Evolutionary conservation across 495 filamentous ascomycete species (phyloP).

Genomic region (Penicillium canescens): DNA sequence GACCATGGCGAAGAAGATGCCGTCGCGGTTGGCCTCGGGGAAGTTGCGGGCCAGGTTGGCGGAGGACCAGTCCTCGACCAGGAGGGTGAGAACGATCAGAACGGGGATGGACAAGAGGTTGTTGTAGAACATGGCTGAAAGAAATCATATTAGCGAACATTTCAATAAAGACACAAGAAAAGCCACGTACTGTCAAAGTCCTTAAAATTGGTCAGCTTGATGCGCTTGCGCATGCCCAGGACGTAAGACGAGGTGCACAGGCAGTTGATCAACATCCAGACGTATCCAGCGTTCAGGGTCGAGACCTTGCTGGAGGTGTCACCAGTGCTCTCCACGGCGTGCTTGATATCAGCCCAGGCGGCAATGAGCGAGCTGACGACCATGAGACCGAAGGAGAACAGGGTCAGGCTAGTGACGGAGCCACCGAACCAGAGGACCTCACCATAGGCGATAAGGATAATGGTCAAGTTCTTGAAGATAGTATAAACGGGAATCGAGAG

Average conservation of each 20-base stretch:
- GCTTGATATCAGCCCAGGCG: constrained; percentile 96
- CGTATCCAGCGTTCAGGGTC: constrained; percentile 92
- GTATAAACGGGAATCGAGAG: constrained; percentile 98
- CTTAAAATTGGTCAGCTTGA: constrained; percentile 99
- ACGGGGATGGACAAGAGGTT: constrained; percentile 97
- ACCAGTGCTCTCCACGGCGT: constrained; percentile 62
- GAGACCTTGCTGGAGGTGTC: constrained; percentile 76
- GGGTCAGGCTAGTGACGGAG: constrained; percentile 80
- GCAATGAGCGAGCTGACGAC: constrained; percentile 93
- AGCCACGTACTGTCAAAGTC: constrained; percentile 91
- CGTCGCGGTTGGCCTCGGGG: constrained; percentile 71
- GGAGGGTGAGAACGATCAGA: constrained; percentile 75
- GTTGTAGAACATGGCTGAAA: constrained; percentile 98
- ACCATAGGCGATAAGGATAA: constrained; percentile 97
- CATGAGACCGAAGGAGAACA: constrained; percentile 98
- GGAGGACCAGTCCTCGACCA: constrained; percentile 90
- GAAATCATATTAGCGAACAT: constrained; percentile 28
- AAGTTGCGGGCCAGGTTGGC: constrained; percentile 87
- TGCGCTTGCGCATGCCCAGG: constrained; percentile 94
- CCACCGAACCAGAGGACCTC: constrained; percentile 99
- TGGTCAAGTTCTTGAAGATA: constrained; percentile 99
- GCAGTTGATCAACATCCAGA: constrained; percentile 98
- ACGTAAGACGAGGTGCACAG: constrained; percentile 91
- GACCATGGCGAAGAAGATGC: constrained; percentile 82
- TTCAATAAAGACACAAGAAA: background rate